phyloP scores from a whole-genome alignment of 192 early-diverging fungal species.

The Mortierella alpina region DNA sequence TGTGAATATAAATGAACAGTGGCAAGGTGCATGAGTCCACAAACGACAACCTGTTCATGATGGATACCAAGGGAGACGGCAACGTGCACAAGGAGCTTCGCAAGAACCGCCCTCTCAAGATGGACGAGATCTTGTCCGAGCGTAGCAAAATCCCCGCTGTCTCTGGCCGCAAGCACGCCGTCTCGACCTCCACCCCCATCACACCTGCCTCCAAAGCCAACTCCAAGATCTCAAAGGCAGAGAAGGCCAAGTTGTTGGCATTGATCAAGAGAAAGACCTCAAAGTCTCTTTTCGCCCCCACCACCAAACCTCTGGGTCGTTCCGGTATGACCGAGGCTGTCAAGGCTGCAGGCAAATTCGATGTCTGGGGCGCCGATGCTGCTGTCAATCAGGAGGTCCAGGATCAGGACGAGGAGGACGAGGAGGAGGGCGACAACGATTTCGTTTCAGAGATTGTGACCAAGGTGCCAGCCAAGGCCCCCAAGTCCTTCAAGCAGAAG shows the following conservation, averaged over 20 bases:
- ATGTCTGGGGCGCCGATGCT: slow-evolving; percentile 69
- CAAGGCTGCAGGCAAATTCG: slow-evolving; percentile 61
- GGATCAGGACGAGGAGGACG: slow-evolving; percentile 61
- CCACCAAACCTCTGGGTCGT: slow-evolving; percentile 23
- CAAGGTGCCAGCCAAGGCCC: slow-evolving; percentile 50
- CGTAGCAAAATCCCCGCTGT: slow-evolving; percentile 75
- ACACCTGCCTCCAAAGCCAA: slow-evolving; percentile 17
- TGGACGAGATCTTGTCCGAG: slow-evolving; percentile 87
- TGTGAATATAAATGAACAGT: slow-evolving; percentile 28
- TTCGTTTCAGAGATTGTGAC: slow-evolving; percentile 46
- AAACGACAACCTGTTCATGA: slow-evolving; percentile 72
- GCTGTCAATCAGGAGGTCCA: slow-evolving; percentile 60
- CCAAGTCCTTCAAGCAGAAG: slow-evolving; percentile 57
- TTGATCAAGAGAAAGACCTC: slow-evolving; percentile 44
- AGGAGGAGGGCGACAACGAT: slow-evolving; percentile 8
- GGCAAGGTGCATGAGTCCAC: slow-evolving; percentile 60
- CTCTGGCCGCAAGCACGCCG: slow-evolving; percentile 23
- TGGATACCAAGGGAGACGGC: slow-evolving; percentile 75
- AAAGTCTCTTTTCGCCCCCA: slow-evolving; percentile 29
- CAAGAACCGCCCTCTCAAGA: slow-evolving; percentile 69
- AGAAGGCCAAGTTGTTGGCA: slow-evolving; percentile 36
- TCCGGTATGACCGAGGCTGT: slow-evolving; percentile 49
- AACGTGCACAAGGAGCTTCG: slow-evolving; percentile 57
- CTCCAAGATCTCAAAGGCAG: slow-evolving; percentile 47
- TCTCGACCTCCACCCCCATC: slow-evolving; percentile 7